Percentiles rank a stretch among this genome's conserved stretches.
phyloP scores from a whole-genome alignment of 306 rosid genomes.

The Cercis canadensis region DNA sequence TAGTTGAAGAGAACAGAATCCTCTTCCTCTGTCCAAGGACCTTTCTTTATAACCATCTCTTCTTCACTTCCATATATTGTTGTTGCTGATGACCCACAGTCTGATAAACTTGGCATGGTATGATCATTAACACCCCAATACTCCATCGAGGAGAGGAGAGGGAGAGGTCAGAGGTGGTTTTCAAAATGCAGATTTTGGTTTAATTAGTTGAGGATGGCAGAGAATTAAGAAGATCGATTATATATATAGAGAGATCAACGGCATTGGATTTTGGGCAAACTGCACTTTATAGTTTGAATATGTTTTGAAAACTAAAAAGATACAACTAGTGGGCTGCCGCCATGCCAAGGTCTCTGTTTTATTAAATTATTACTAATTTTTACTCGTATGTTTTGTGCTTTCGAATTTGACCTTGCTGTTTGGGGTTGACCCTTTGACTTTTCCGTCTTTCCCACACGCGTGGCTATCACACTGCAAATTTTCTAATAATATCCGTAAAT shows the following conservation, averaged over 20 bases:
- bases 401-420: constrained; percentile 38
- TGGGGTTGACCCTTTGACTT: constrained; percentile 40
- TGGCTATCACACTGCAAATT: too few relatives aligned
- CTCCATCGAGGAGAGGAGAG: neutral
- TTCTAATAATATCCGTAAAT: too few relatives aligned
- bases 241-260: constrained; percentile 21
- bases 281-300: constrained; percentile 29
- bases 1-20: constrained; percentile 52
- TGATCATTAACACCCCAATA: constrained; percentile 7
- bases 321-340: constrained; percentile 36
- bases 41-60: constrained; percentile 51
- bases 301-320: constrained; percentile 30
- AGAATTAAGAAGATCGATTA: constrained; percentile 12
- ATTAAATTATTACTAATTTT: neutral
- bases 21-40: constrained; percentile 78
- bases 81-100: constrained; percentile 35
- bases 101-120: constrained; percentile 39
- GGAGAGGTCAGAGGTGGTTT: too few relatives aligned
- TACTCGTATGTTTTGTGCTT: neutral
- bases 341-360: constrained; percentile 28
- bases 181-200: too few relatives aligned
- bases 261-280: constrained; percentile 41
- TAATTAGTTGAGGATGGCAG: too few relatives aligned
- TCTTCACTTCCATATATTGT: constrained; percentile 42
- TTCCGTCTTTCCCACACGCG: constrained; percentile 26